A percentile compares a stretch with the other conserved stretches of the same genome.
Conservation (phyloP, 768 basidiomycete genomes). For the Phylloporus sp. region DNA sequence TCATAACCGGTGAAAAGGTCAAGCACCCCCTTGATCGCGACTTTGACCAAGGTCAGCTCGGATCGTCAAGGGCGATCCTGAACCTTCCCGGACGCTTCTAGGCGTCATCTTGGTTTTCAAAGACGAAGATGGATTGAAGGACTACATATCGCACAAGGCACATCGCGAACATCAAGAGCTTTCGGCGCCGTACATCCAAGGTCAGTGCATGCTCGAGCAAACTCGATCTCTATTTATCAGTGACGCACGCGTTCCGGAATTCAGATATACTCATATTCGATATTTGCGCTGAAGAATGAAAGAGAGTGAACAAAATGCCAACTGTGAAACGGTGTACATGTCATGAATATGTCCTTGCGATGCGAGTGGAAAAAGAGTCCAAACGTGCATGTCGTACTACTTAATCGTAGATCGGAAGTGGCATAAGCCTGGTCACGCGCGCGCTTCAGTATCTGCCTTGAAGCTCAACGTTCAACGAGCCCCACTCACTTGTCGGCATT, state of each 20-base stretch:
- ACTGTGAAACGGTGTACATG: not conserved
- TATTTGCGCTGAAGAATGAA: slow-evolving; percentile 14
- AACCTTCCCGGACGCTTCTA: too few relatives aligned
- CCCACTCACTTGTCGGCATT: slow-evolving; percentile 68
- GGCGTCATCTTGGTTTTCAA: slow-evolving; percentile 24
- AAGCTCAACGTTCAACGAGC: not conserved
- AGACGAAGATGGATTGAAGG: slow-evolving; percentile 9
- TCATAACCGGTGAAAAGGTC: slow-evolving; percentile 13
- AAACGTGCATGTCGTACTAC: not conserved
- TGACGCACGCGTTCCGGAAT: not conserved
- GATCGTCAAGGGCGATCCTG: too few relatives aligned
- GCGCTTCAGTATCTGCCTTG: slow-evolving; percentile 5
- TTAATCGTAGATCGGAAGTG: slow-evolving; percentile 69
- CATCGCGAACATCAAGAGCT: slow-evolving; percentile 8
- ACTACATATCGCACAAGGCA: slow-evolving; percentile 13
- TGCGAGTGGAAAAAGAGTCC: not conserved
- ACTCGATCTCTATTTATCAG: not conserved
- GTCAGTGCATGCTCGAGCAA: slow-evolving; percentile 5
- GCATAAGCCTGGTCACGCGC: slow-evolving; percentile 44
- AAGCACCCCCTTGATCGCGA: slow-evolving; percentile 18
- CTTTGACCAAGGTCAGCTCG: slow-evolving; percentile 20
- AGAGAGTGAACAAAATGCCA: not conserved
- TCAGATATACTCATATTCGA: slow-evolving; percentile 23
- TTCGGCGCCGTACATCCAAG: slow-evolving; percentile 13
- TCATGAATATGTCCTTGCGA: not conserved